Percentiles rank a stretch among this genome's conserved stretches.
Evolutionary conservation across 805 yeast genomes (phyloP).

Genomic region (Suhomyces emberorum): DNA sequence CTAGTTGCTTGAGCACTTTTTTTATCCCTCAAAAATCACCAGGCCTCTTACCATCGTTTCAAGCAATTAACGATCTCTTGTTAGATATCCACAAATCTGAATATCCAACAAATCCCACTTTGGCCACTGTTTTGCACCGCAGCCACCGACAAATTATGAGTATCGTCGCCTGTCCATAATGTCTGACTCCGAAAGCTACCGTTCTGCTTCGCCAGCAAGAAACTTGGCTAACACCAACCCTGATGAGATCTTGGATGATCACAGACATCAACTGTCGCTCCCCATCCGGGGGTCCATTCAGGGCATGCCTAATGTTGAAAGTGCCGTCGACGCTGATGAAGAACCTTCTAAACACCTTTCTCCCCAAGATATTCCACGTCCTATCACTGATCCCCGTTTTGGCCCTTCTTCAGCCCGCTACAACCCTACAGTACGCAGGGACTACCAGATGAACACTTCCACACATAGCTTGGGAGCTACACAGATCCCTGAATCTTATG

Average conservation of each 20-base stretch:
- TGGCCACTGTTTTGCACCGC: too few relatives aligned
- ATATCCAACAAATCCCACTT: too few relatives aligned
- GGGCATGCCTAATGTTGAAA: conserved; percentile 6
- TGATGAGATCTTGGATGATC: conserved; percentile 39
- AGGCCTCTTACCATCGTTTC: too few relatives aligned
- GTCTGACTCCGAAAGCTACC: conserved; percentile 42
- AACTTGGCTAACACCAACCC: conserved; percentile 19
- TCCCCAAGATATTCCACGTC: background rate
- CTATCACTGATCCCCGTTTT: background rate
- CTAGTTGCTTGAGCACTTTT: too few relatives aligned
- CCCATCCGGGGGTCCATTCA: conserved; percentile 17
- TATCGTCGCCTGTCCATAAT: conserved; percentile 14
- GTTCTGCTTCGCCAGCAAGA: conserved; percentile 24
- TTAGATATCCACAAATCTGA: too few relatives aligned
- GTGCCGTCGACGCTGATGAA: conserved; percentile 4
- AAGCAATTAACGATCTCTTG: too few relatives aligned
- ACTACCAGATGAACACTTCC: conserved; percentile 15
- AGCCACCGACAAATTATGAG: conserved; percentile 10
- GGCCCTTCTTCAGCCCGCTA: conserved; percentile 6
- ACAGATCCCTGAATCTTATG: conserved; percentile 19
- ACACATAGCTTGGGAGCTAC: too few relatives aligned
- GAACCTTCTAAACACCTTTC: background rate
- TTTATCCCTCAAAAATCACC: too few relatives aligned
- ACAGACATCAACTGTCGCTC: conserved; percentile 37
- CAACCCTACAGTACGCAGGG: conserved; percentile 16